These are phyloP conservation scores for Kodamaea ohmeri DNA, from an alignment of 1,139 yeast species.

Conservation along the genomic window DNA sequence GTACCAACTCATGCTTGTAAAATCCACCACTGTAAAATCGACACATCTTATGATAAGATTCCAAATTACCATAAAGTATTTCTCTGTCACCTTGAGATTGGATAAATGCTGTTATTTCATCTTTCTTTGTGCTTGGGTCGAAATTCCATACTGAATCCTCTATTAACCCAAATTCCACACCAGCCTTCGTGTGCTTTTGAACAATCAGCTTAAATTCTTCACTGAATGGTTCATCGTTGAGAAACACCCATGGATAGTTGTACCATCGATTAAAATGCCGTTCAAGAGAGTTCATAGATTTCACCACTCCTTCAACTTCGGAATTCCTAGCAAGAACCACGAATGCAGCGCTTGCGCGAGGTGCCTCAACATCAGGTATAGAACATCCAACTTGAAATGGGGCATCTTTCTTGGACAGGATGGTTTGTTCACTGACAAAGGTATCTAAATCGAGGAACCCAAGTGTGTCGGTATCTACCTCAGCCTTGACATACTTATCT, in stretches of 20 bases:
- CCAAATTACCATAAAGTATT: conserved; percentile 76
- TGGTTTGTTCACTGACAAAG: conserved; percentile 28
- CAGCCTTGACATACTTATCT: conserved; percentile 3
- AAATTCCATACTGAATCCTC: conserved; percentile 68
- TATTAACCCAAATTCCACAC: conserved; percentile 68
- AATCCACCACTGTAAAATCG: conserved; percentile 78
- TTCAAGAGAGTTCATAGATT: conserved; percentile 71
- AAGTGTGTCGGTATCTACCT: neutral
- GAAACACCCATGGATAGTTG: conserved; percentile 83
- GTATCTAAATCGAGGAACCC: conserved; percentile 11
- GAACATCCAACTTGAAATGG: conserved; percentile 57
- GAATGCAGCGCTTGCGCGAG: conserved; percentile 70
- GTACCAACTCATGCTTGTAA: conserved; percentile 70
- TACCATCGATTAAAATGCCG: conserved; percentile 89
- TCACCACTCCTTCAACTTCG: conserved; percentile 67
- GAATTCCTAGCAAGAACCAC: conserved; percentile 79
- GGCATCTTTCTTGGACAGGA: conserved; percentile 33
- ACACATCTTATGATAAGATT: conserved; percentile 71
- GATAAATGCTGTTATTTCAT: conserved; percentile 48
- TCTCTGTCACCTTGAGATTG: conserved; percentile 75
- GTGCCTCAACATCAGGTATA: conserved; percentile 29
- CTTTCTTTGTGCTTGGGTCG: conserved; percentile 25
- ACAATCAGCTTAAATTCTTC: conserved; percentile 58
- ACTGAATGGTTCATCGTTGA: conserved; percentile 74
- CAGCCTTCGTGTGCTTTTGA: conserved; percentile 47